Conservation (phyloP, 345 rosid genomes). For the Murraya paniculata region DNA sequence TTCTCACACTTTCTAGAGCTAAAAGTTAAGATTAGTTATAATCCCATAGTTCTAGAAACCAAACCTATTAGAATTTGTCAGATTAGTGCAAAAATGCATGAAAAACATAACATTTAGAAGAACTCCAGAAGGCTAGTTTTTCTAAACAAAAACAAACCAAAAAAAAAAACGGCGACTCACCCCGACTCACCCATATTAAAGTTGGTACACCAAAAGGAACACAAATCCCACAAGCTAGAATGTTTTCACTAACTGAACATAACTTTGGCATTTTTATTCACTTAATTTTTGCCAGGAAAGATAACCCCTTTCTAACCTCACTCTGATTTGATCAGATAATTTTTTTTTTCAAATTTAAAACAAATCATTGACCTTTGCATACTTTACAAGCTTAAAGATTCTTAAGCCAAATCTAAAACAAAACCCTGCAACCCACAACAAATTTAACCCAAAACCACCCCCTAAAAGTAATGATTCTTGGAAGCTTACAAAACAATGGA, state of each 20-base stretch:
- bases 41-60: neutral
- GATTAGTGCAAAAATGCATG: neutral
- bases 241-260: neutral
- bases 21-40: neutral
- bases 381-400: neutral
- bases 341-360: neutral
- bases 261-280: neutral
- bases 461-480: neutral
- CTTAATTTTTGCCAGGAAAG: neutral
- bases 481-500: conserved; percentile 73
- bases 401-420: conserved; percentile 9
- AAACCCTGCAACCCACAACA: conserved; percentile 9
- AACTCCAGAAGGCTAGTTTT: too few relatives aligned
- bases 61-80: neutral
- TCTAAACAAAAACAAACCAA: neutral
- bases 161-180: neutral
- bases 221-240: neutral
- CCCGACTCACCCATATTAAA: neutral
- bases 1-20: conserved; percentile 3
- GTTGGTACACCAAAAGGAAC: neutral
- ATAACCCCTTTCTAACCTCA: neutral
- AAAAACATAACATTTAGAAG: neutral
- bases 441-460: neutral
- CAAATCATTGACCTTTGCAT: neutral
- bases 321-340: neutral